Base-by-base conservation (phyloP, 2,329 filamentous ascomycete genomes). In the Colletotrichum tanaceti region DNA sequence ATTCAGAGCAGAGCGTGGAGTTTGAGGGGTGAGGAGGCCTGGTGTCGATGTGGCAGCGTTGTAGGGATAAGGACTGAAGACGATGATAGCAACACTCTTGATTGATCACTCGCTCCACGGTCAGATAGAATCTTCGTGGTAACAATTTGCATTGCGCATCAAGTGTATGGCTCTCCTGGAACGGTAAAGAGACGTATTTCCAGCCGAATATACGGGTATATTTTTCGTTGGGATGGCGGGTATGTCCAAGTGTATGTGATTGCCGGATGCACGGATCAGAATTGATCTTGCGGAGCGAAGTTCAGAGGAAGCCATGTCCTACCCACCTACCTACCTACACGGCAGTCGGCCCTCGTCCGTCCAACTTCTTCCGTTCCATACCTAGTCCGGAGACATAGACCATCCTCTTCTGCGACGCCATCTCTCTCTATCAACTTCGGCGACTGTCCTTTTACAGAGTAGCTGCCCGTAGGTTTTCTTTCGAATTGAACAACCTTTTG, bases 1-100 rank as follows among this genome's bases (percentile, higher is more conserved):
- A 35, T 35, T 35, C 32, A 24, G 16, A 38, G 14, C 22, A 22
- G 28, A 13, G 43, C 7, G 9, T 14, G 43, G 18, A 22, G 7
- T 50, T 50, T 20, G 9, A n/a, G 5, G 44, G 14, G 7, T 16
- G 28, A 47, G 28, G 9, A n/a, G 35, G 32, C 7, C 16, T 14
- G 32, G 50, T 38, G 32, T 50, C 43, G 52, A 35, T 46, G 39
- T 52, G 38, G 55, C 54, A 50, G 62, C 54, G 62, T 63, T 67
- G 59, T n/a, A 39, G 58, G 18, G 9, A 35, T 35, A 39, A 50
- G 18, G 9, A 35, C 10, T 35, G 32, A 35, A 44, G 16, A 28
- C 11, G 52, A n/a, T 50, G 58, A 58, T 46, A 41, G 47, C 58
- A 39, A 28, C 39, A 47, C 39, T 35, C 32, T 32, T 35, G 50